Evolutionary conservation across 352 stramenopile species (phyloP).

Genomic region (Halophytophthora batemanensis): DNA sequence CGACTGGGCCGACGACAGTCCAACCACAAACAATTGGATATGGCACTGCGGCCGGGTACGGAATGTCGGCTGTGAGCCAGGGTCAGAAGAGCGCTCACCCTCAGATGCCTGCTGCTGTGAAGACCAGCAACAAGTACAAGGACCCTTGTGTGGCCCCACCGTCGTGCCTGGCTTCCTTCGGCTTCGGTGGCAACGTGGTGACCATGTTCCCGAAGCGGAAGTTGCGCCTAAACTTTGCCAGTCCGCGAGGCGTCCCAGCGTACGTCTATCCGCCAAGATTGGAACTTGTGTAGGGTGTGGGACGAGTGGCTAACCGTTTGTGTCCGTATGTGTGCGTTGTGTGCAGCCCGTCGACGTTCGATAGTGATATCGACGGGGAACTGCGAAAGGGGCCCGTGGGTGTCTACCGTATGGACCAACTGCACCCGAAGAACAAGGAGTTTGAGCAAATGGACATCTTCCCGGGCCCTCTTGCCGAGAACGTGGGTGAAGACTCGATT

Average conservation of each 20-base stretch:
- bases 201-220: conserved; percentile 89
- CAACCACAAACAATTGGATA: conserved; percentile 13
- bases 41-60: conserved; percentile 8
- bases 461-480: conserved; percentile 70
- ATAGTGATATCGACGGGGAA: conserved; percentile 52
- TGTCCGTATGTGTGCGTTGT: conserved; percentile 11
- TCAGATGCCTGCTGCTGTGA: conserved; percentile 20
- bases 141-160: conserved; percentile 72
- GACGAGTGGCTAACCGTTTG: conserved; percentile 2
- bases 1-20: conserved; percentile 2
- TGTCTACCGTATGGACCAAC: conserved; percentile 79
- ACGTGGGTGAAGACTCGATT: conserved; percentile 56
- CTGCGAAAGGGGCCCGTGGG: conserved; percentile 76
- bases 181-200: conserved; percentile 87
- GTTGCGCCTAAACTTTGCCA: conserved; percentile 70
- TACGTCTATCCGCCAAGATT: conserved; percentile 23
- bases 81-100: neutral
- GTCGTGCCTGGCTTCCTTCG: conserved; percentile 77
- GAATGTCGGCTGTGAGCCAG: conserved; percentile 6
- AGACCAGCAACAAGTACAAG: conserved; percentile 78
- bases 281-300: neutral
- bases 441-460: conserved; percentile 74
- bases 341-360: conserved; percentile 45
- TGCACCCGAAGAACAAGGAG: conserved; percentile 68
- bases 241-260: conserved; percentile 43